phyloP scores from a whole-genome alignment of 2,329 filamentous ascomycete species.

The Neodidymelliopsis sp. region DNA sequence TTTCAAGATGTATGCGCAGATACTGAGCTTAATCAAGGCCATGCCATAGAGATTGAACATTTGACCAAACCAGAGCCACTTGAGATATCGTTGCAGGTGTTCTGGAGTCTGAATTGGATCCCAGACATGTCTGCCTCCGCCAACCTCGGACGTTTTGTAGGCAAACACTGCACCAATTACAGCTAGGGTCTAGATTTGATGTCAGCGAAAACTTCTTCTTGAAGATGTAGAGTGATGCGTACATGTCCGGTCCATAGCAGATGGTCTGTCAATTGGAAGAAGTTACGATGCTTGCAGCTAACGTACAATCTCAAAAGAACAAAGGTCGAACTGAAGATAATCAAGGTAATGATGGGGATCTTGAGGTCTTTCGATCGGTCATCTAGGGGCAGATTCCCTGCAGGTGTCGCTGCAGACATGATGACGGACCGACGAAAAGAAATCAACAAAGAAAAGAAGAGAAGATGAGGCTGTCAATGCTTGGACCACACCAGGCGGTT shows the following conservation, averaged over 20 bases:
- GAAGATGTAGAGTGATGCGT: too few relatives aligned
- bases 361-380: slow-evolving; percentile 33
- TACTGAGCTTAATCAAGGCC: slow-evolving; percentile 39
- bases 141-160: slow-evolving; percentile 31
- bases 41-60: slow-evolving; percentile 37
- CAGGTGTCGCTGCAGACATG: slow-evolving; percentile 22
- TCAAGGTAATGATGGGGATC: slow-evolving; percentile 31
- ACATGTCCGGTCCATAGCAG: slow-evolving; percentile 35
- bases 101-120: slow-evolving; percentile 30
- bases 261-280: slow-evolving; percentile 34
- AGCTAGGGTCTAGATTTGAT: slow-evolving; percentile 23
- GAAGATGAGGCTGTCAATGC: slow-evolving; percentile 2
- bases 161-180: slow-evolving; percentile 27
- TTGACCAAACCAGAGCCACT: slow-evolving; percentile 33
- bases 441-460: slow-evolving; percentile 1
- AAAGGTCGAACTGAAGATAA: slow-evolving; percentile 34
- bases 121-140: slow-evolving; percentile 34
- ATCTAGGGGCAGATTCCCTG: slow-evolving; percentile 27
- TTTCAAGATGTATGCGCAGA: slow-evolving; percentile 38
- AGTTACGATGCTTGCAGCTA: slow-evolving; percentile 33
- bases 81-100: slow-evolving; percentile 29
- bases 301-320: slow-evolving; percentile 28
- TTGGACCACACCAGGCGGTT: slow-evolving; percentile 15
- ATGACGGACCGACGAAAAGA: background rate
- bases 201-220: too few relatives aligned